These are phyloP conservation scores for Ceratobasidium sp. DNA, from an alignment of 1,284 basidiomycete genomes.

Conservation along the genomic window DNA sequence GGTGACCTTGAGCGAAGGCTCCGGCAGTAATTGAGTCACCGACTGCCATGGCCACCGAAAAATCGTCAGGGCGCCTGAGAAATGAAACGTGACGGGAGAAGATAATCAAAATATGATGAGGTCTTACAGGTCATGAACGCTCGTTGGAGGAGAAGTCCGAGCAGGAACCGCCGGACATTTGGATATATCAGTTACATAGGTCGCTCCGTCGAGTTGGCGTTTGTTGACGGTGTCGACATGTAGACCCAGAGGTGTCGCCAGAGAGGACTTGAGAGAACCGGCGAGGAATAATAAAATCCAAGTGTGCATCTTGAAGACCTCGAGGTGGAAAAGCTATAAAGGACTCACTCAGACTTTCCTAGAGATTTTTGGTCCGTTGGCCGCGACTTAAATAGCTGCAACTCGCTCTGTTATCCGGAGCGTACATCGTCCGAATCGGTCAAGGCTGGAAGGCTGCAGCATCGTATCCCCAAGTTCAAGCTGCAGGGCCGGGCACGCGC, in stretches of 20 bases:
- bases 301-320: not conserved
- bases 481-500: slow-evolving; percentile 4
- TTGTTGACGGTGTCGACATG: not conserved
- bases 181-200: slow-evolving; percentile 45
- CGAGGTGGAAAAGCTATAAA: not conserved
- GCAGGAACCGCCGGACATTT: slow-evolving; percentile 42
- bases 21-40: slow-evolving; percentile 60
- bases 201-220: slow-evolving; percentile 26
- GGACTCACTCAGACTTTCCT: no score
- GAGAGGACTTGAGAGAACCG: not conserved
- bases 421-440: not conserved
- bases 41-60: slow-evolving; percentile 57
- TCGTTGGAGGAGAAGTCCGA: slow-evolving; percentile 18
- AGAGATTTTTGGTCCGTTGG: not conserved
- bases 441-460: not conserved
- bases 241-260: slow-evolving; percentile 4
- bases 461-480: not conserved
- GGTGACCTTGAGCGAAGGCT: slow-evolving; percentile 53
- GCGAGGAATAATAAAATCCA: not conserved
- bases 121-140: slow-evolving; percentile 47
- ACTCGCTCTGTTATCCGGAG: no score
- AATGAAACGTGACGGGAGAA: slow-evolving; percentile 25
- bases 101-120: slow-evolving; percentile 16
- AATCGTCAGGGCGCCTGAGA: slow-evolving; percentile 57
- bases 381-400: not conserved